phyloP scores from a whole-genome alignment of 2,329 filamentous ascomycete species.

The Sporothrix pseudoabietina region DNA sequence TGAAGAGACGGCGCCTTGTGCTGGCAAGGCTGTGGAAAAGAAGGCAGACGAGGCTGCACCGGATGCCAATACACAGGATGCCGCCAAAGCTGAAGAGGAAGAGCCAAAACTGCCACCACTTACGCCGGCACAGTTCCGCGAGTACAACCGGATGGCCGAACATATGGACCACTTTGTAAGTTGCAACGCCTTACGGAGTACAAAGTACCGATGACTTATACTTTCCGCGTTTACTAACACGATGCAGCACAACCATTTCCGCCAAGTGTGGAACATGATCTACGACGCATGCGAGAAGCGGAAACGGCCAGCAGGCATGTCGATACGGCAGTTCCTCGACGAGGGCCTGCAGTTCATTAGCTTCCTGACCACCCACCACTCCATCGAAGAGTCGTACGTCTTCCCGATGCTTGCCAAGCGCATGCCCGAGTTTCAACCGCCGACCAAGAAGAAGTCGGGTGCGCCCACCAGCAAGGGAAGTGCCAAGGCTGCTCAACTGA shows the following conservation, averaged over 20 bases:
- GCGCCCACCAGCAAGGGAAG: slow-evolving; percentile 6
- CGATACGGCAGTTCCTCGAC: slow-evolving; percentile 68
- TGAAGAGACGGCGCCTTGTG: background rate
- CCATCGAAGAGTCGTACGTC: slow-evolving; percentile 78
- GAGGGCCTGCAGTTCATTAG: slow-evolving; percentile 69
- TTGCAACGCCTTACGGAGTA: slow-evolving; percentile 27
- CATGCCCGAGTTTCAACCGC: slow-evolving; percentile 74
- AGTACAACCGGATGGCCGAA: slow-evolving; percentile 73
- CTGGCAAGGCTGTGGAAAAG: background rate
- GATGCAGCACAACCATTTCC: slow-evolving; percentile 73
- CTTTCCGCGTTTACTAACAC: background rate
- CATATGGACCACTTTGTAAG: slow-evolving; percentile 73
- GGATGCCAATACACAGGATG: background rate
- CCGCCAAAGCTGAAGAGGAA: slow-evolving; percentile 19
- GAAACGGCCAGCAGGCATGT: slow-evolving; percentile 64
- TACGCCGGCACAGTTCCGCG: slow-evolving; percentile 64
- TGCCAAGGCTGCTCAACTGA: slow-evolving; percentile 58
- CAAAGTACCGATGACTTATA: background rate
- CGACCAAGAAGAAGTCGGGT: slow-evolving; percentile 35
- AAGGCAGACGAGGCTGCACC: background rate
- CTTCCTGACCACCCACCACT: slow-evolving; percentile 75
- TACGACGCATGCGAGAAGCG: slow-evolving; percentile 63
- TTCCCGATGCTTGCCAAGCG: slow-evolving; percentile 75
- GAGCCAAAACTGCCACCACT: slow-evolving; percentile 58
- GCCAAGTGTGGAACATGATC: slow-evolving; percentile 70